phyloP scores from a whole-genome alignment of 1,139 yeast species.

The Taphrina communis region DNA sequence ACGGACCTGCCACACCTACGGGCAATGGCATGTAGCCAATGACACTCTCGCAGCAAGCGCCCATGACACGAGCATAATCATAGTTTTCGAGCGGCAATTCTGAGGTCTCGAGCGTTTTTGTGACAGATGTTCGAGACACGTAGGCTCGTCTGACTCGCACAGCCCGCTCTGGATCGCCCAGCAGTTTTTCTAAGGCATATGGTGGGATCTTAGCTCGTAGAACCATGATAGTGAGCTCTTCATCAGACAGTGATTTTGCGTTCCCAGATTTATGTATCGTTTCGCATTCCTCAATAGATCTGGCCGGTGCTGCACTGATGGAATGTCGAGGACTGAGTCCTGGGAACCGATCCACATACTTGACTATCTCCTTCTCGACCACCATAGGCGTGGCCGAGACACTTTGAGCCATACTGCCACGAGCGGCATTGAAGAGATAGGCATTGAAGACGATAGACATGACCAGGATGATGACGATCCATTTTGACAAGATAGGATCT shows the following conservation, averaged over 20 bases:
- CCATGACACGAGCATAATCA: slow-evolving; percentile 94
- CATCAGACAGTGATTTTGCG: slow-evolving; percentile 67
- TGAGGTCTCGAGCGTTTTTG: slow-evolving; percentile 74
- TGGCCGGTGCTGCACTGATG: slow-evolving; percentile 9
- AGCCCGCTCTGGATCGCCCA: slow-evolving; percentile 86
- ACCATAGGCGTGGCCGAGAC: slow-evolving; percentile 49
- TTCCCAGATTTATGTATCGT: slow-evolving; percentile 72
- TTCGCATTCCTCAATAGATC: slow-evolving; percentile 67
- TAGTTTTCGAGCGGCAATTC: slow-evolving; percentile 80
- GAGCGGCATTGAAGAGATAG: slow-evolving; percentile 64
- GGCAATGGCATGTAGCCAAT: slow-evolving; percentile 96
- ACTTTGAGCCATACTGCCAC: slow-evolving; percentile 45
- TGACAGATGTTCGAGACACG: slow-evolving; percentile 78
- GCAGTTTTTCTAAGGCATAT: slow-evolving; percentile 90
- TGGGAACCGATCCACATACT: slow-evolving; percentile 36
- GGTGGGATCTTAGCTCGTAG: slow-evolving; percentile 81
- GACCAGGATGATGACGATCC: slow-evolving; percentile 72
- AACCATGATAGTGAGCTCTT: slow-evolving; percentile 75
- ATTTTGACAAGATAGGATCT: slow-evolving; percentile 81
- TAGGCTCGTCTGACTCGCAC: slow-evolving; percentile 91
- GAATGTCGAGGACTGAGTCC: slow-evolving; percentile 33
- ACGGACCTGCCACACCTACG: slow-evolving; percentile 97
- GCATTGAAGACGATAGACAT: slow-evolving; percentile 80
- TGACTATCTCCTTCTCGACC: slow-evolving; percentile 51
- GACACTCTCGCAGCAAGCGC: slow-evolving; percentile 98